phyloP scores from a whole-genome alignment of 1,284 basidiomycete species.

The Boletus hoseneyae region DNA sequence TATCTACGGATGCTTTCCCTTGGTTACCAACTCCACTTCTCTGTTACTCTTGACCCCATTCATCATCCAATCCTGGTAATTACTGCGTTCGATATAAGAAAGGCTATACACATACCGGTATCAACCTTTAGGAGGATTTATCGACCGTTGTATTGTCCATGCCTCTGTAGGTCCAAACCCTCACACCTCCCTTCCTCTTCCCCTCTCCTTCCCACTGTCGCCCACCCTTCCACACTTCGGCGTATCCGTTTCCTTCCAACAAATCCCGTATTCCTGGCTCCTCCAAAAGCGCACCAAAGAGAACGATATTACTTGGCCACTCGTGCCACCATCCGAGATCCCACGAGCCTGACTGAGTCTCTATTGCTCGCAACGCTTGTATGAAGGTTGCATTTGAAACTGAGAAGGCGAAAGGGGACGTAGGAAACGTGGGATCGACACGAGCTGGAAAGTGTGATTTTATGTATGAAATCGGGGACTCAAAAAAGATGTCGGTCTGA shows the following conservation, averaged over 20 bases:
- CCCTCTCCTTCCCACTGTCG: slow-evolving; percentile 83
- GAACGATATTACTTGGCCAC: slow-evolving; percentile 79
- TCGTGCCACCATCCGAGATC: slow-evolving; percentile 56
- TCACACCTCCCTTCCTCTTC: slow-evolving; percentile 73
- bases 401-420: slow-evolving; percentile 56
- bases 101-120: background rate
- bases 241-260: slow-evolving; percentile 62
- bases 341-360: slow-evolving; percentile 26
- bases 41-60: background rate
- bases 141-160: too few relatives aligned
- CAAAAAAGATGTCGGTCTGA: slow-evolving; percentile 84
- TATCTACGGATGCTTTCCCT: background rate
- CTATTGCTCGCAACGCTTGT: slow-evolving; percentile 20
- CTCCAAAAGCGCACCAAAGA: slow-evolving; percentile 74
- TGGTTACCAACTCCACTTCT: slow-evolving; percentile 1
- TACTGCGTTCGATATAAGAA: background rate
- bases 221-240: slow-evolving; percentile 60
- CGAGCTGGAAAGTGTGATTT: slow-evolving; percentile 55
- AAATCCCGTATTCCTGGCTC: slow-evolving; percentile 47
- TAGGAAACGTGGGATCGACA: slow-evolving; percentile 66
- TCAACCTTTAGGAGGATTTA: background rate
- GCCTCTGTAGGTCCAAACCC: slow-evolving; percentile 49
- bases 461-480: slow-evolving; percentile 69
- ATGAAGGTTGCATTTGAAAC: slow-evolving; percentile 43
- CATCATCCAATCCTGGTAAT: background rate